Conservation (phyloP, 805 yeast species). For the Brettanomyces custersianus region DNA sequence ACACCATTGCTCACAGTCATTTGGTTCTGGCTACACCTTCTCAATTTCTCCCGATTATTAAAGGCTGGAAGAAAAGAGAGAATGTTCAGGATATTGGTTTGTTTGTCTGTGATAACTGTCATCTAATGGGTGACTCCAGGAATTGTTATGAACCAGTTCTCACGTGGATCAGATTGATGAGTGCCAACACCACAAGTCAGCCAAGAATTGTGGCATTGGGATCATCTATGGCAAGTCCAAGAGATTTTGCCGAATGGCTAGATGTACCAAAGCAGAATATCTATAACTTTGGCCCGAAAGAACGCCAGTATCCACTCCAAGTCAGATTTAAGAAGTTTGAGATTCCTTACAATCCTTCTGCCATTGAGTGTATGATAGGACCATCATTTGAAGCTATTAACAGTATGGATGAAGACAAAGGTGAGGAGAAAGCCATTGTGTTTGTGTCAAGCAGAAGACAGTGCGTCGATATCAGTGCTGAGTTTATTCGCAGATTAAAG, state of each 20-base stretch:
- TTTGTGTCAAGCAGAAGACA: constrained; percentile 51
- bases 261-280: constrained; percentile 55
- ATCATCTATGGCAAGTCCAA: constrained; percentile 61
- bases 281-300: constrained; percentile 63
- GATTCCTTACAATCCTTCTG: constrained; percentile 41
- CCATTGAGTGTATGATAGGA: constrained; percentile 41
- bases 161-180: constrained; percentile 63
- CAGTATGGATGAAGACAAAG: constrained; percentile 20
- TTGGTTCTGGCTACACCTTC: constrained; percentile 69
- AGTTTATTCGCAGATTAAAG: constrained; percentile 27
- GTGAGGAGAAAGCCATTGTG: constrained; percentile 32
- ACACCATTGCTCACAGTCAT: constrained; percentile 50
- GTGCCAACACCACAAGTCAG: constrained; percentile 50
- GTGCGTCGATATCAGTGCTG: constrained; percentile 43
- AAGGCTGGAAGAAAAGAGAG: constrained; percentile 77
- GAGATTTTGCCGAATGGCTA: constrained; percentile 81
- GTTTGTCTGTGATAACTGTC: constrained; percentile 67
- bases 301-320: constrained; percentile 46
- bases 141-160: constrained; percentile 68
- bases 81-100: constrained; percentile 61
- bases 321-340: constrained; percentile 45
- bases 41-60: constrained; percentile 64
- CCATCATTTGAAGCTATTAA: constrained; percentile 38
- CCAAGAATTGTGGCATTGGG: constrained; percentile 64
- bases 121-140: constrained; percentile 48